A percentile compares a stretch with the other conserved stretches of the same genome.
phyloP scores from a whole-genome alignment of 805 yeast species.

The Candida schatavii region DNA sequence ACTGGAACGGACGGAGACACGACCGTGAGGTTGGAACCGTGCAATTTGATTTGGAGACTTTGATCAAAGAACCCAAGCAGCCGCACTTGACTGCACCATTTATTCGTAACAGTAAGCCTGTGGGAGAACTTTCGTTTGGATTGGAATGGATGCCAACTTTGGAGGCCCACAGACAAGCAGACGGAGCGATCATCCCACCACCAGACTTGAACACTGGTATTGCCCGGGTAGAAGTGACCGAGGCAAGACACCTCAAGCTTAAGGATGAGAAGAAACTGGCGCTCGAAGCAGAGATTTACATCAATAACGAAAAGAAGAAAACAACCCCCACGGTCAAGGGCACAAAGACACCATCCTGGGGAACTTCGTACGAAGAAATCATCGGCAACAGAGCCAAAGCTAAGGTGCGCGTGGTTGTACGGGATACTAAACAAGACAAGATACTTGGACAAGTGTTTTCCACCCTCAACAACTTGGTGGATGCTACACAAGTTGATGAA shows the following conservation, averaged over 20 bases:
- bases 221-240: constrained; percentile 61
- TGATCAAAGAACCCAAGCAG: constrained; percentile 53
- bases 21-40: constrained; percentile 80
- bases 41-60: constrained; percentile 66
- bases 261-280: constrained; percentile 49
- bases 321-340: constrained; percentile 60
- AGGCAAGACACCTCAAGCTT: constrained; percentile 53
- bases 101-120: constrained; percentile 77
- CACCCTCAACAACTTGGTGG: constrained; percentile 63
- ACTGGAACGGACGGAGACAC: constrained; percentile 74
- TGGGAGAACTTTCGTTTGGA: constrained; percentile 72
- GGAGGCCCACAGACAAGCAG: constrained; percentile 58
- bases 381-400: constrained; percentile 69
- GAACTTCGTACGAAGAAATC: constrained; percentile 60
- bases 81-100: constrained; percentile 53
- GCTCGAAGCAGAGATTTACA: constrained; percentile 67
- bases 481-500: constrained; percentile 73
- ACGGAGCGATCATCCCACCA: constrained; percentile 80
- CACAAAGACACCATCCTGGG: constrained; percentile 67
- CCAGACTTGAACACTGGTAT: constrained; percentile 96
- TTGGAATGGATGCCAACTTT: constrained; percentile 76
- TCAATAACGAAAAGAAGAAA: constrained; percentile 58
- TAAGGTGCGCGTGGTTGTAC: constrained; percentile 64
- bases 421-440: constrained; percentile 57
- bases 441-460: constrained; percentile 58